A percentile compares a stretch with the other conserved stretches of the same genome.
These are phyloP conservation scores for Beauveria australis DNA, from an alignment of 2,329 filamentous ascomycete genomes.

Conservation along the genomic window DNA sequence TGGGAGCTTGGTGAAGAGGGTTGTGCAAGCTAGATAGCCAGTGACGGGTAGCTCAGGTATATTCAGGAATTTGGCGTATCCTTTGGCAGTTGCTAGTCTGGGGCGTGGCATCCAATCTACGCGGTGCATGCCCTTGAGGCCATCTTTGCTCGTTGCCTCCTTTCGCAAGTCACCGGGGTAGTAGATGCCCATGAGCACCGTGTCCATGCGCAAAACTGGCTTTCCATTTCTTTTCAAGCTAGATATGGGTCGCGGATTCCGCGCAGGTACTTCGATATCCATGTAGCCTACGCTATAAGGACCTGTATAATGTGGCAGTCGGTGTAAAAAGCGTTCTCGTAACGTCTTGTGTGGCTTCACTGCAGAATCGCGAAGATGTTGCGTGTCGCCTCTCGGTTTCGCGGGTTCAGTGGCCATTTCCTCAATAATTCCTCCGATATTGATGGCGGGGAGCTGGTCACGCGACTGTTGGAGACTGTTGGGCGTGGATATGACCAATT, in stretches of 20 bases:
- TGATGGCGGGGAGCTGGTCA: neutral
- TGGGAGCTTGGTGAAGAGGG: conserved; percentile 57
- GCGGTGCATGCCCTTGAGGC: conserved; percentile 37
- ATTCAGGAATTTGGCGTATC: conserved; percentile 54
- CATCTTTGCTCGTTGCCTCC: conserved; percentile 17
- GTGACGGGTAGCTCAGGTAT: conserved; percentile 40
- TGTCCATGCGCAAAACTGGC: conserved; percentile 37
- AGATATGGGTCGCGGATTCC: conserved; percentile 31
- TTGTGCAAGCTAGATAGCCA: conserved; percentile 46
- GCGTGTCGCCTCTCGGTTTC: neutral
- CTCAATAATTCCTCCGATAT: neutral
- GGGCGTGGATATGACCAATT: neutral
- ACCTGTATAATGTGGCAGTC: conserved; percentile 54
- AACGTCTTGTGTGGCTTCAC: conserved; percentile 23
- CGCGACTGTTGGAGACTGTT: neutral
- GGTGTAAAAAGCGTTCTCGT: conserved; percentile 32
- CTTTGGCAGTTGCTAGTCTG: conserved; percentile 45
- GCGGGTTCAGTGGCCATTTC: neutral
- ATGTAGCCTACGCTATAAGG: conserved; percentile 61
- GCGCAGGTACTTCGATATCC: conserved; percentile 55
- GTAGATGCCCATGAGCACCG: conserved; percentile 57
- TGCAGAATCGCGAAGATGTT: conserved; percentile 14
- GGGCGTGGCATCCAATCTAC: conserved; percentile 57
- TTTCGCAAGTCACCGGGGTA: conserved; percentile 46
- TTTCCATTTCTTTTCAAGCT: conserved; percentile 30